These are phyloP conservation scores for Xenoacremonium recifei DNA, from an alignment of 2,329 filamentous ascomycete species.

Conservation along the genomic window DNA sequence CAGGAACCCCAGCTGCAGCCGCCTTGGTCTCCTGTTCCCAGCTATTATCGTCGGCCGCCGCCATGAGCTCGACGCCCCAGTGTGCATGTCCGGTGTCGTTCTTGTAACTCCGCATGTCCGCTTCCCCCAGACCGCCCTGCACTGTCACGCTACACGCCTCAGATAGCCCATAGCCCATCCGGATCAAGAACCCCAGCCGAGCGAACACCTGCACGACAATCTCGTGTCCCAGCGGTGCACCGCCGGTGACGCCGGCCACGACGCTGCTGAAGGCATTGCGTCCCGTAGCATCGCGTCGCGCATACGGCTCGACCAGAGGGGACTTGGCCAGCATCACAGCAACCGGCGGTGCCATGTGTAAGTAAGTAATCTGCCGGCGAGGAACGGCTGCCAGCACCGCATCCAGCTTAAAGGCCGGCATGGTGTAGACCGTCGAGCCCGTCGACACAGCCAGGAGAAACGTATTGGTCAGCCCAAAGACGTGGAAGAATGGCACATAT, in stretches of 20 bases:
- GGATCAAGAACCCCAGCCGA: slow-evolving; percentile 47
- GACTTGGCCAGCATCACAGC: slow-evolving; percentile 69
- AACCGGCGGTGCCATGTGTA: slow-evolving; percentile 68
- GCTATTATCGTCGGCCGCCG: slow-evolving; percentile 49
- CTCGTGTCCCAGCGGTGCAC: slow-evolving; percentile 60
- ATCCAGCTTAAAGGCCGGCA: slow-evolving; percentile 68
- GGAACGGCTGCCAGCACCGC: slow-evolving; percentile 61
- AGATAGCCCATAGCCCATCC: slow-evolving; percentile 74
- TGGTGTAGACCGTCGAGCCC: slow-evolving; percentile 62
- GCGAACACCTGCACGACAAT: slow-evolving; percentile 60
- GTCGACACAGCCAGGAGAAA: slow-evolving; percentile 54
- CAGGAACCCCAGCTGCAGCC: slow-evolving; percentile 47
- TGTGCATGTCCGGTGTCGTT: slow-evolving; percentile 67
- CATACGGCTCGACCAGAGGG: slow-evolving; percentile 61
- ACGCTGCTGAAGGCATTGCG: slow-evolving; percentile 59
- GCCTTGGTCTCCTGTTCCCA: slow-evolving; percentile 29
- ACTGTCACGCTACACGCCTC: slow-evolving; percentile 66
- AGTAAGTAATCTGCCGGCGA: slow-evolving; percentile 61
- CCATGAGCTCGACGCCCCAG: slow-evolving; percentile 63
- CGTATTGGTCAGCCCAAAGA: slow-evolving; percentile 57
- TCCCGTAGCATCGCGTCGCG: slow-evolving; percentile 40
- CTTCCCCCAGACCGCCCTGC: slow-evolving; percentile 53
- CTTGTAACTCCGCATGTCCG: slow-evolving; percentile 41
- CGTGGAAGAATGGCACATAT: slow-evolving; percentile 70
- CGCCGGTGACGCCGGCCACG: slow-evolving; percentile 54